Evolutionary conservation across 2,329 filamentous ascomycete species (phyloP).

Genomic region (Ascochyta rabiei): DNA sequence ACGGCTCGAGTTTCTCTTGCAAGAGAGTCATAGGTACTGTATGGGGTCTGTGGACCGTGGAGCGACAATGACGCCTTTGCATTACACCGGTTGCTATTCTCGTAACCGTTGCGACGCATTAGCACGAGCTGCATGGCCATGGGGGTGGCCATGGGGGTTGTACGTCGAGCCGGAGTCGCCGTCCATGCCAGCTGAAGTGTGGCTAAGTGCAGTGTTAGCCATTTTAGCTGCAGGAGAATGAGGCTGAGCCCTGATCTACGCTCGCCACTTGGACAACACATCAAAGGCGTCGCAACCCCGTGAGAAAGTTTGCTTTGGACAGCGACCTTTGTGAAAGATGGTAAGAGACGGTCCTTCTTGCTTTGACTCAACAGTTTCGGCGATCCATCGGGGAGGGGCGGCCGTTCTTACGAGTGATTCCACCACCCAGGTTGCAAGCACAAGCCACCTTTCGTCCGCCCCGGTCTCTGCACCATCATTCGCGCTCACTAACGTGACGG

Average conservation of each 20-base stretch:
- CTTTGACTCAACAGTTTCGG: constrained; percentile 32
- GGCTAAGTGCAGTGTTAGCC: constrained; percentile 35
- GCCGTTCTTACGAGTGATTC: constrained; percentile 27
- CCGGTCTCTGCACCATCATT: constrained; percentile 39
- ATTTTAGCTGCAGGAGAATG: constrained; percentile 32
- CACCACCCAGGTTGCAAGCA: constrained; percentile 34
- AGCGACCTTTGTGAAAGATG: constrained; percentile 8
- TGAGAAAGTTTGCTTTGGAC: constrained; percentile 4
- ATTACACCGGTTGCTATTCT: constrained; percentile 30
- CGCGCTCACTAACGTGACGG: constrained; percentile 35
- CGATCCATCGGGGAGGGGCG: constrained; percentile 24
- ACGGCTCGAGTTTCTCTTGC: constrained; percentile 30
- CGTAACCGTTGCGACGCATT: constrained; percentile 33
- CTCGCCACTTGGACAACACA: constrained; percentile 44
- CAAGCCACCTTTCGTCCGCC: constrained; percentile 39
- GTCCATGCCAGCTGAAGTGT: constrained; percentile 39
- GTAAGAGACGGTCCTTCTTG: constrained; percentile 21
- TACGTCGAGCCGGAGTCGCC: constrained; percentile 31
- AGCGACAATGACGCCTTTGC: constrained; percentile 27
- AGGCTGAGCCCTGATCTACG: constrained; percentile 42
- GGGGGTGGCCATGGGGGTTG: constrained; percentile 6
- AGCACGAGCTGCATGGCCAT: constrained; percentile 17
- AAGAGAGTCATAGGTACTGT: constrained; percentile 42
- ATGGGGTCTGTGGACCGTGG: constrained; percentile 24
- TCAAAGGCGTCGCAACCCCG: constrained; percentile 28